Base-by-base conservation (phyloP, 352 stramenopile species). In the Globisporangium spinosum region DNA sequence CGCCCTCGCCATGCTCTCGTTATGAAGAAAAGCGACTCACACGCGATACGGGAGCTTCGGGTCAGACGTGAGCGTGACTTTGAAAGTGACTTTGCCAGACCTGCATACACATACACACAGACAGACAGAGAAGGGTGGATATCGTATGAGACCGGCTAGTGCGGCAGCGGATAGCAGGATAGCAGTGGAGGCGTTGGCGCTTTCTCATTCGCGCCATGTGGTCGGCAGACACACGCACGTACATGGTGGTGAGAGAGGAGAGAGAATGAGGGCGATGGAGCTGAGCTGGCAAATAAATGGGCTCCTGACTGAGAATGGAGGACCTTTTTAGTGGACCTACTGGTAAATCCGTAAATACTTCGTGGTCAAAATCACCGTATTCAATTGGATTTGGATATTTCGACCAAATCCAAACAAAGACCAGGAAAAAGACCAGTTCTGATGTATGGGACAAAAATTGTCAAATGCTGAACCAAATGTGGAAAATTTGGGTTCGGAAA, bases 31-130 rank as follows among this genome's bases (percentile, higher is more conserved):
- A 38, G 32, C 32, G 2, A 81, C 75, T 40, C 63, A 89, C 82
- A 95, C 78, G 38, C 85, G 82, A 67, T 90, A 95, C 20, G 88
- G 88, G 25, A 94, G 80, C 77, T 93, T 93, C 17, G 85, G 86
- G 75, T 95, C 88, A n/a, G 88, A 95, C 47, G 88, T 90, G 32
- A 95, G 79, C 47, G 84, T 95, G 55, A 95, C 84, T 71, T 94
- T 94, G 71, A 95, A 95, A 43, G 85, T 90, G 38, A 95, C 85
- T 75, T 94, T 95, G 35, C 76, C 77, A 23, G 77, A 80, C 79
- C 79, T 88, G 66, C 0, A 9, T 5, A 23, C 27, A 10, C 25
- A 23, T 5, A 43, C 27, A 45, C 1, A 60, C 2, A 27, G 49
- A 9, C 49, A 27, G 25, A 56, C 5, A 56, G 38, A 45, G 38